Evolutionary conservation across 768 basidiomycete species (phyloP), one percentile per base, ranked within the genome.

Genomic region (Trichaptum fuscoviolaceum): DNA sequence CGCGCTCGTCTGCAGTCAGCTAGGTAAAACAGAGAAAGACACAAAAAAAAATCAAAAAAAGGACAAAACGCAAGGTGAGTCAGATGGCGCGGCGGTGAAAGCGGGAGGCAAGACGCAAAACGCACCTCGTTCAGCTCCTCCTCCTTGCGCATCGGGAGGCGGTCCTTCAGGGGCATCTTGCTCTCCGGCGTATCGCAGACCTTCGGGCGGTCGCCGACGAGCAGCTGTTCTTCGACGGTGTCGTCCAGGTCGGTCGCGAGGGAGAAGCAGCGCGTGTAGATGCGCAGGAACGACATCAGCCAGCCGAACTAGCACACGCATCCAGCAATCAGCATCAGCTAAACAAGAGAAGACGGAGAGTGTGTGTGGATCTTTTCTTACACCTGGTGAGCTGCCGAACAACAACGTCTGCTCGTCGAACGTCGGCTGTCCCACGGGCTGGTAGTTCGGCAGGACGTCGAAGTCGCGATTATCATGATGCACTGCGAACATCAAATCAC

Each of bases 401-500:
- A 93, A 76, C 23, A 85, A 75, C 0, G 89, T 93, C 72, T 93
- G 91, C 63, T 86, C 78, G 69, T 88, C 82, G 65, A 94, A 82
- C 6, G 83, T 77, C 10, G 79, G 73, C 24, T 77, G 79, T 36
- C 73, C 75, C 57, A 73, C 78, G 0, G 92, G 91, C 71, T 96
- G 94, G 70, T 92, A 91, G 74, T 88, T 88, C 7, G 90, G 85
- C 26, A 96, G 77, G 61, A 95, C 87, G 52, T 82, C 81, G 70
- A 90, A 89, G 77, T 96, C 95, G 8, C 95, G 89, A 75, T 96
- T 96, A 75, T 96, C 95, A 65, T 88, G 82, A 69, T 95, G 91
- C 65, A 81, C 89, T 91, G 71, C n/a, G 68, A 70, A 23, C 9
- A 67, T 57, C 57, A 35, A 25, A 64, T 30, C 1, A n/a, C 2